Conservation (phyloP, 139 green algal species). For the Pseudopediastrum boryanum region DNA sequence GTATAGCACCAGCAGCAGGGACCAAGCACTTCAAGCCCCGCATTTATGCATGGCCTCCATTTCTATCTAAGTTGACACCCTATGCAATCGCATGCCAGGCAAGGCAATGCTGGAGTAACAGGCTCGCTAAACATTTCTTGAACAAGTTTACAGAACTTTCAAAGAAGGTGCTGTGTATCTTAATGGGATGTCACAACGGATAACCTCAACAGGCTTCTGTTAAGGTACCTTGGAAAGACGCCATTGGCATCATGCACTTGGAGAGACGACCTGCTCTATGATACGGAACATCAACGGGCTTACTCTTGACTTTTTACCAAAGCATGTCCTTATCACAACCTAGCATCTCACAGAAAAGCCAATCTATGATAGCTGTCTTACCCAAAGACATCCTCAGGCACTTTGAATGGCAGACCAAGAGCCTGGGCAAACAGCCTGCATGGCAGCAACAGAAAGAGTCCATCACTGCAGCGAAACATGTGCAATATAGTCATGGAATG, state of each 20-base stretch:
- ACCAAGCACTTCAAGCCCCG: too few species aligned
- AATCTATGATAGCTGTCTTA: too few species aligned
- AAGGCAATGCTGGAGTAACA: too few species aligned
- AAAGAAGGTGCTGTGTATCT: too few species aligned
- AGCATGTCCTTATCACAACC: neutral
- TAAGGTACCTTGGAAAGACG: neutral
- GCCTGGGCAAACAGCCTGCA: conserved; percentile 58
- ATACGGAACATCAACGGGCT: neutral
- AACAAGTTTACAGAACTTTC: too few species aligned
- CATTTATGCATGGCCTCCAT: too few species aligned
- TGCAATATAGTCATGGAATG: neutral
- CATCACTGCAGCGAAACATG: neutral
- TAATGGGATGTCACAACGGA: too few species aligned
- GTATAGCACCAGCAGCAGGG: too few species aligned
- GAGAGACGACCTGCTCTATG: neutral
- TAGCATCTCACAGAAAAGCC: neutral
- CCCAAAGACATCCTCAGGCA: conserved; percentile 68
- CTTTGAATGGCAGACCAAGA: conserved; percentile 59
- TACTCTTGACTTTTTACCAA: neutral
- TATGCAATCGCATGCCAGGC: too few species aligned
- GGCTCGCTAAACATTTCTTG: too few species aligned
- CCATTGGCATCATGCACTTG: neutral
- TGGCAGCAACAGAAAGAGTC: neutral
- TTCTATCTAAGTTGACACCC: too few species aligned
- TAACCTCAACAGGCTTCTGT: neutral